phyloP scores from a whole-genome alignment of 495 filamentous ascomycete genomes.

The Sordaria brevicollis region DNA sequence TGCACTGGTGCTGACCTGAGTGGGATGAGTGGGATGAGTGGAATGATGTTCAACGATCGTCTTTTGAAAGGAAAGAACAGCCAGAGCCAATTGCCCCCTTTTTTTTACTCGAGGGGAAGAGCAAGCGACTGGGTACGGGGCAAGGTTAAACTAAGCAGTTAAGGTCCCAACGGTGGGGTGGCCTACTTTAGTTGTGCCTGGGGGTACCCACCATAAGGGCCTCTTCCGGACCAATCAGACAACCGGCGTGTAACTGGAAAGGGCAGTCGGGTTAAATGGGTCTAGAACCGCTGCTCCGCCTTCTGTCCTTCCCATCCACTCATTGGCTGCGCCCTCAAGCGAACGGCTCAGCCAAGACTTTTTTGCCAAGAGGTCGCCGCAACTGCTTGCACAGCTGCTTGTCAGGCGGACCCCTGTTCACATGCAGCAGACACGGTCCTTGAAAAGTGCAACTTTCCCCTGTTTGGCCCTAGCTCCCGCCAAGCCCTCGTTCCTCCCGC shows the following conservation, averaged over 20 bases:
- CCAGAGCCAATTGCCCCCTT: background rate
- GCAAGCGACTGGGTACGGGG: no score
- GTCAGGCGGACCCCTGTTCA: background rate
- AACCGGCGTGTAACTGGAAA: constrained; percentile 2
- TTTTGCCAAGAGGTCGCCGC: constrained; percentile 2
- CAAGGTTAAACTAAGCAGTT: background rate
- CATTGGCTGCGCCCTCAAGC: background rate
- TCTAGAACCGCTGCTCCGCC: background rate
- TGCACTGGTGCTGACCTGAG: background rate
- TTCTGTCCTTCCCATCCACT: no score
- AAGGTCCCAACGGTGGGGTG: background rate
- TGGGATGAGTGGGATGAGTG: no score
- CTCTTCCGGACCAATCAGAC: constrained; percentile 7
- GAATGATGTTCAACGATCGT: background rate
- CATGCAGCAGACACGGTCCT: background rate
- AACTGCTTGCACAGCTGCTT: background rate
- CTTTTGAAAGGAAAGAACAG: background rate
- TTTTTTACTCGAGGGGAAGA: background rate
- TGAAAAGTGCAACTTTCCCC: background rate
- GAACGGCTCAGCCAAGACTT: background rate
- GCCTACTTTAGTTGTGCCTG: background rate
- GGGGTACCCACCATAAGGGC: background rate
- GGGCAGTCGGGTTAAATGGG: background rate
- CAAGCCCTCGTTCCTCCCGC: background rate
- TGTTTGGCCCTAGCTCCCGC: background rate